A percentile compares a stretch with the other conserved stretches of the same genome.
Conservation (phyloP, 2,329 filamentous ascomycete species). For the Clonostachys chloroleuca region DNA sequence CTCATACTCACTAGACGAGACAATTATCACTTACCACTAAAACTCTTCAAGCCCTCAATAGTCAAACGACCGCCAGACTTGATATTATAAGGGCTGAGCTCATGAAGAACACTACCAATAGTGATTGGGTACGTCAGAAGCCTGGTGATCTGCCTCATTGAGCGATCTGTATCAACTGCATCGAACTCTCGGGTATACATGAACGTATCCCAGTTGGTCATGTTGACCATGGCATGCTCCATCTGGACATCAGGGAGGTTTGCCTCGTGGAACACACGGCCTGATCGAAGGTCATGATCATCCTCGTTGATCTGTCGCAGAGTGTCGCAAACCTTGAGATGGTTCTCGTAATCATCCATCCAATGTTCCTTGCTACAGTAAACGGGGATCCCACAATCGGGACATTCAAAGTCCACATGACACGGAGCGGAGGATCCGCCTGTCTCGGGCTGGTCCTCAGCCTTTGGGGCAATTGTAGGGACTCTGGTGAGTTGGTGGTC, state of each 20-base stretch:
- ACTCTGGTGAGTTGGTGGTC: conserved; percentile 74
- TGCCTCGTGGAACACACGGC: conserved; percentile 90
- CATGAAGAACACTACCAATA: conserved; percentile 86
- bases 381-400: conserved; percentile 90
- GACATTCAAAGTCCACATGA: conserved; percentile 90
- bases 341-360: conserved; percentile 91
- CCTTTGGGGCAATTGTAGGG: conserved; percentile 59
- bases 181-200: conserved; percentile 88
- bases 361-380: conserved; percentile 95
- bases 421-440: conserved; percentile 55
- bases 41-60: conserved; percentile 84
- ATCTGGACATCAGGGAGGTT: conserved; percentile 85
- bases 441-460: conserved; percentile 53
- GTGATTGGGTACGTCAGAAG: conserved; percentile 92
- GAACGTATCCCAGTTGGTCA: conserved; percentile 98
- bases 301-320: conserved; percentile 95
- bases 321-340: conserved; percentile 88
- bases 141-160: conserved; percentile 88
- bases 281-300: conserved; percentile 89
- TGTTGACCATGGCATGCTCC: conserved; percentile 89
- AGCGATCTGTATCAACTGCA: conserved; percentile 85
- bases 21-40: conserved; percentile 64
- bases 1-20: too few relatives aligned
- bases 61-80: conserved; percentile 73
- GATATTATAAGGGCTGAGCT: conserved; percentile 88